These are phyloP conservation scores for Penstemon davidsonii DNA, from an alignment of 257 asterid species.

Conservation along the genomic window DNA sequence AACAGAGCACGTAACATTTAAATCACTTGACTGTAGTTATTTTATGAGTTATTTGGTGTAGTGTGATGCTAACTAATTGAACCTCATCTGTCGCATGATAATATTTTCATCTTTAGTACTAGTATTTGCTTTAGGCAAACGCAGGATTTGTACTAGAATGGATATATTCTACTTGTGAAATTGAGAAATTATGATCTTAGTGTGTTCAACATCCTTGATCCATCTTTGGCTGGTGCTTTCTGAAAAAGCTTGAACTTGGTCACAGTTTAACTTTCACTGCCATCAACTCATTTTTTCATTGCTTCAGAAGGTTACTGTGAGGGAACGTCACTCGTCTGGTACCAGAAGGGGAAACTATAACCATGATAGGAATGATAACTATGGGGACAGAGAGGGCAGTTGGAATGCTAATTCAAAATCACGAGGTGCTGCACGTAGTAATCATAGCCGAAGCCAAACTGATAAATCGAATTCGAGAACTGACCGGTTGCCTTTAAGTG, in stretches of 20 bases:
- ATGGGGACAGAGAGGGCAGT: conserved; percentile 72
- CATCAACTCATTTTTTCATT: conserved; percentile 17
- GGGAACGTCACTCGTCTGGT: conserved; percentile 75
- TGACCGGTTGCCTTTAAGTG: conserved; percentile 55
- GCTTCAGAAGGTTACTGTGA: conserved; percentile 57
- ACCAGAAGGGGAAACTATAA: conserved; percentile 72
- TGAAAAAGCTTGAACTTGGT: not conserved
- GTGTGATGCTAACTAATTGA: conserved; percentile 3
- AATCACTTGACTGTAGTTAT: not conserved
- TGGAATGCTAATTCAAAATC: conserved; percentile 71
- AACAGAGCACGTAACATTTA: not conserved
- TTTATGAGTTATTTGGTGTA: conserved; percentile 12
- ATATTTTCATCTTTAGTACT: conserved; percentile 2
- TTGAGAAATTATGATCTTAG: not conserved
- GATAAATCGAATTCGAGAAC: conserved; percentile 65
- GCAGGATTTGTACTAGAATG: conserved; percentile 18
- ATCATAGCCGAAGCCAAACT: conserved; percentile 61
- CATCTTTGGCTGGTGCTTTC: not conserved
- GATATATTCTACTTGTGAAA: conserved; percentile 16
- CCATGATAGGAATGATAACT: conserved; percentile 66
- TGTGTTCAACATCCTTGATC: conserved; percentile 5
- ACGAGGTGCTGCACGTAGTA: conserved; percentile 61
- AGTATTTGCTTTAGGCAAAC: not conserved
- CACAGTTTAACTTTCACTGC: not conserved
- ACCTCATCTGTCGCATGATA: not conserved